Conservation (phyloP, 2,329 filamentous ascomycete species). For the Podosphaera xanthii region DNA sequence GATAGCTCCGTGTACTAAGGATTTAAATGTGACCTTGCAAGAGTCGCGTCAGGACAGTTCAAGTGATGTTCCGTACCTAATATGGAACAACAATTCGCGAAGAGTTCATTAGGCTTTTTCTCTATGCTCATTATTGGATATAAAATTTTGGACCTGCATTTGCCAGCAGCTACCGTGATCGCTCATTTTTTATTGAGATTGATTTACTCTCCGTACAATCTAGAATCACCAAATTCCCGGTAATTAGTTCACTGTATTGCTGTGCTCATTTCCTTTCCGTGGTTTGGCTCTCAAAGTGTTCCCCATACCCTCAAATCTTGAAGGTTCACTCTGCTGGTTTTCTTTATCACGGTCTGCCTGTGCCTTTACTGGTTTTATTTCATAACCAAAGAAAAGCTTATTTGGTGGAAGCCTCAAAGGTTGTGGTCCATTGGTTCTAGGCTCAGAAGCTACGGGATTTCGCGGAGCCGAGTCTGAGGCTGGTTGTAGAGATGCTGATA, state of each 20-base stretch:
- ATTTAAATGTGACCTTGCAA: too few species aligned
- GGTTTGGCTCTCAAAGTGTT: constrained; percentile 49
- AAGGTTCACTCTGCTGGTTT: constrained; percentile 38
- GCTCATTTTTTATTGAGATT: too few species aligned
- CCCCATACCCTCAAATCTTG: constrained; percentile 66
- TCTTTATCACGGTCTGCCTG: constrained; percentile 47
- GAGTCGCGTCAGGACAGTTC: too few species aligned
- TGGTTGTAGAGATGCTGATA: constrained; percentile 52
- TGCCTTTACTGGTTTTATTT: constrained; percentile 70
- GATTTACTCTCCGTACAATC: background rate
- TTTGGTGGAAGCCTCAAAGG: constrained; percentile 66
- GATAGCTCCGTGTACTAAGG: too few species aligned
- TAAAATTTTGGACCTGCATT: too few species aligned
- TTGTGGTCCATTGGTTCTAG: constrained; percentile 54
- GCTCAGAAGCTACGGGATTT: constrained; percentile 14
- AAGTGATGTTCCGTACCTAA: too few species aligned
- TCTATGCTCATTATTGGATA: too few species aligned
- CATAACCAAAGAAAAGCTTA: constrained; percentile 92
- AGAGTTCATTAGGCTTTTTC: too few species aligned
- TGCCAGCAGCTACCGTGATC: too few species aligned
- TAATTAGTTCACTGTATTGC: constrained; percentile 2
- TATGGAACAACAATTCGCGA: too few species aligned
- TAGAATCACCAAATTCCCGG: background rate
- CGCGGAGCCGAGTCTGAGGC: constrained; percentile 29
- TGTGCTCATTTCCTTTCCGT: constrained; percentile 33